phyloP scores from a whole-genome alignment of 768 basidiomycete species.

The Hortiboletus campestris region DNA sequence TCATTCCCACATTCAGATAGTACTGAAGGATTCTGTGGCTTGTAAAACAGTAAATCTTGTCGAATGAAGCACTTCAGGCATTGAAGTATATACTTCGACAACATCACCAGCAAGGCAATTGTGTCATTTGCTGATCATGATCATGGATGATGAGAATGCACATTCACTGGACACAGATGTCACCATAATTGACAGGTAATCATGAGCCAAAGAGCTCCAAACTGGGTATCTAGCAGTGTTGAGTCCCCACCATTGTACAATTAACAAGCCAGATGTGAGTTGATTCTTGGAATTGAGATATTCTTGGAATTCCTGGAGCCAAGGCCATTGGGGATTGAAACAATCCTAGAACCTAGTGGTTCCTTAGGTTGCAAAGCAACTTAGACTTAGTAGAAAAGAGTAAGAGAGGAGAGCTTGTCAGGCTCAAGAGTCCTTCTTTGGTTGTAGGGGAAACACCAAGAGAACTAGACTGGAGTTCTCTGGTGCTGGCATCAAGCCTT shows the following conservation, averaged over 20 bases:
- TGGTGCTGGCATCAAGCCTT: too few relatives aligned
- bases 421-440: too few relatives aligned
- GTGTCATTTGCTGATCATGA: background rate
- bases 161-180: background rate
- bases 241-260: background rate
- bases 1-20: too few relatives aligned
- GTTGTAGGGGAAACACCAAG: too few relatives aligned
- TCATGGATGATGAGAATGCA: background rate
- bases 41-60: background rate
- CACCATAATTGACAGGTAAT: background rate
- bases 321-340: background rate
- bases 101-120: background rate
- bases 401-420: too few relatives aligned
- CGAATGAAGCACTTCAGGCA: background rate
- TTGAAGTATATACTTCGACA: background rate
- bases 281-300: background rate
- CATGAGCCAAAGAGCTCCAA: background rate
- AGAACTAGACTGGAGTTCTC: too few relatives aligned
- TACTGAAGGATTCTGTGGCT: too few relatives aligned
- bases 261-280: background rate
- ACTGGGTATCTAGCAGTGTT: background rate
- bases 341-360: too few relatives aligned
- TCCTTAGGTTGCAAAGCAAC: too few relatives aligned
- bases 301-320: background rate
- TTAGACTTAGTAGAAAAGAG: too few relatives aligned